Evolutionary conservation across 495 filamentous ascomycete species (phyloP), one percentile per base, ranked within the genome.

Genomic region (Penicillium parvum): DNA sequence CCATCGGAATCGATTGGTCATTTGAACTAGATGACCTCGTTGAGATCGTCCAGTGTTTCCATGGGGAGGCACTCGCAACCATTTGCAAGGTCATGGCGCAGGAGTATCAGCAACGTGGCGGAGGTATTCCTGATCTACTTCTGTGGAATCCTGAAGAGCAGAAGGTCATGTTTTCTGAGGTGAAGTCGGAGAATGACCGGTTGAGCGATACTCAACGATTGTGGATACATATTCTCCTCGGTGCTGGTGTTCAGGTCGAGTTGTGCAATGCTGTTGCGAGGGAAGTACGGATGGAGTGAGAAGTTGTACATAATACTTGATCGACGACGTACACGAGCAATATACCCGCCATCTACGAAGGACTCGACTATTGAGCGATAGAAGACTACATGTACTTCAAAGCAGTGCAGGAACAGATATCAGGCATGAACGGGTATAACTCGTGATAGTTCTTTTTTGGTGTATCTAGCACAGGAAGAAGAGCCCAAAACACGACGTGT

Each of bases 161-260:
- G 22, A 79, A 83, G 61, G 81, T 89, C 32, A 79, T 90, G 78
- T 95, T 96, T 67, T 75, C 79, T 3, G 90, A 96, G 65, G 90
- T 96, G 35, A 95, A 95, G 75, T 89, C 84, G 46, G 88, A 89
- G 67, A 96, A 96, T 70, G 92, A 98, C 73, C 79, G 89, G 22
- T 71, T 98, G 57, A 96, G 91, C 65, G 92, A 98, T 74, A 94
- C 90, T 23, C 92, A 98, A 66, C 75, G 92, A 50, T 71, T 98
- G 27, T 98, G 92, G 92, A 96, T 96, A 53, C 86, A 96, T 73
- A 88, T 96, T 2, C 68, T 98, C 35, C 81, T 79, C 4, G 82
- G 82, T 2, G 89, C 90, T 3, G 90, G 91, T 1, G 75, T 98
- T 9, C 75, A 69, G 50, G 90, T 97, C 19, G 89, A 95, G 62